Conservation (phyloP, 768 basidiomycete genomes). For the Tulasnella sp. region DNA sequence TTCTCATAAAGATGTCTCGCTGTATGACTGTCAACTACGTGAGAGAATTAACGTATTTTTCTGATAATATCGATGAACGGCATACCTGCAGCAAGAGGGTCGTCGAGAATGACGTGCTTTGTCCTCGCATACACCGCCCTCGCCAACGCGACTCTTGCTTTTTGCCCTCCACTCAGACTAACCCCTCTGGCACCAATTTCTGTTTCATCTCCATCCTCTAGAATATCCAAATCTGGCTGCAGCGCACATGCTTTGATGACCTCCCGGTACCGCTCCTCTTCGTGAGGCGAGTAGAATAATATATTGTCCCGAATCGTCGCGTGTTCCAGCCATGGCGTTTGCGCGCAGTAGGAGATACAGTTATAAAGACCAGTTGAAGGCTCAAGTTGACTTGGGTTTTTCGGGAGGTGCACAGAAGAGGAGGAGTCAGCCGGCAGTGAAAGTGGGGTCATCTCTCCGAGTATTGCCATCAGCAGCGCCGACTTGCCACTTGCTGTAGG, state of each 20-base stretch:
- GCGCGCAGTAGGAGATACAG: constrained; percentile 40
- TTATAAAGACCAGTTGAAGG: constrained; percentile 29
- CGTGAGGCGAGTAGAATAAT: constrained; percentile 45
- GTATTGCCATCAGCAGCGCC: constrained; percentile 49
- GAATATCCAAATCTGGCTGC: constrained; percentile 36
- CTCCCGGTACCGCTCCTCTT: constrained; percentile 32
- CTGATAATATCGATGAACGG: neutral
- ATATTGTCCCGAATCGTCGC: constrained; percentile 38
- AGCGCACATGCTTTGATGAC: constrained; percentile 39
- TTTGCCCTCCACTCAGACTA: constrained; percentile 26
- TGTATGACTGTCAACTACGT: constrained; percentile 29
- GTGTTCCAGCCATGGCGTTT: constrained; percentile 37
- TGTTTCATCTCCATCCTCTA: constrained; percentile 37
- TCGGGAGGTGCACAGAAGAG: constrained; percentile 51
- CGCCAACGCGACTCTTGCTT: constrained; percentile 27
- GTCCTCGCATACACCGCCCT: constrained; percentile 38
- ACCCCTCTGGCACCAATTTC: constrained; percentile 31
- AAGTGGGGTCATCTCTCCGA: constrained; percentile 57
- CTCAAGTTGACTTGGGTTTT: constrained; percentile 44
- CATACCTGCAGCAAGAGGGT: constrained; percentile 27
- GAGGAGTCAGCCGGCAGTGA: constrained; percentile 30
- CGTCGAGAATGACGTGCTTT: constrained; percentile 33
- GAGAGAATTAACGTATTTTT: neutral
- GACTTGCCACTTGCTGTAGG: constrained; percentile 82
- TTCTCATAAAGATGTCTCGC: constrained; percentile 29